Evolutionary conservation across 2,329 filamentous ascomycete species (phyloP), one percentile per base, ranked within the genome.

Genomic region (Diaporthe australafricana): DNA sequence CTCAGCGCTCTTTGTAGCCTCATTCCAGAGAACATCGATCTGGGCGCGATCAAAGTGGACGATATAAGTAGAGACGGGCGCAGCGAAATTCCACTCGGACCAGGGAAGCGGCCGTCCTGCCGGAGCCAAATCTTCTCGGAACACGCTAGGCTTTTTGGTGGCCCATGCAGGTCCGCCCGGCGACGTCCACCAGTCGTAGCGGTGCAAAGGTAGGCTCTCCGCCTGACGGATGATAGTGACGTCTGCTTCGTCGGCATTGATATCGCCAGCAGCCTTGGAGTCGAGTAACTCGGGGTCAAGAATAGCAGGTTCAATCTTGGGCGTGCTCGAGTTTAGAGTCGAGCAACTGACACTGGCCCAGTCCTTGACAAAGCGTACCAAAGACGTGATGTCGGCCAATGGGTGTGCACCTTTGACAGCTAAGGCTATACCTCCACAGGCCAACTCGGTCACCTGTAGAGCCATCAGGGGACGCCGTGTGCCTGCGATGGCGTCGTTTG

Each of bases 111-210:
- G 53, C 53, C 12, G 32, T 25, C 53, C 53, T 25, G 53, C 53
- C 20, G 53, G 53, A 8, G 53, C 53, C 20, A 56, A 5, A 56
- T 56, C 53, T 22, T 56, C 32, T 56, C 30, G 53, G 11, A 56
- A 56, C 11, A 56, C 53, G n/a, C 53, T 56, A 1, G 30, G 53
- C 9, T 25, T 38, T 14, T 56, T 56, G 53, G 53, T 56, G 16
- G 53, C 53, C 53, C 53, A 56, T 32, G 32, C 53, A 56, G 53
- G 53, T 12, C 53, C 53, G 53, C 53, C 53, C 12, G 32, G 53
- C 53, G 53, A 56, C 17, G 53, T 38, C 53, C 53, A 56, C 53
- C 53, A 56, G 53, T 56, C 53, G 53, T 38, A 56, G 20, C 53
- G 53, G 53, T 56, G 53, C 53, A 56, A n/a, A 25, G 53, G 53